These are phyloP conservation scores for Papiliotrema flavescens DNA, from an alignment of 1,284 basidiomycete genomes.

Conservation along the genomic window DNA sequence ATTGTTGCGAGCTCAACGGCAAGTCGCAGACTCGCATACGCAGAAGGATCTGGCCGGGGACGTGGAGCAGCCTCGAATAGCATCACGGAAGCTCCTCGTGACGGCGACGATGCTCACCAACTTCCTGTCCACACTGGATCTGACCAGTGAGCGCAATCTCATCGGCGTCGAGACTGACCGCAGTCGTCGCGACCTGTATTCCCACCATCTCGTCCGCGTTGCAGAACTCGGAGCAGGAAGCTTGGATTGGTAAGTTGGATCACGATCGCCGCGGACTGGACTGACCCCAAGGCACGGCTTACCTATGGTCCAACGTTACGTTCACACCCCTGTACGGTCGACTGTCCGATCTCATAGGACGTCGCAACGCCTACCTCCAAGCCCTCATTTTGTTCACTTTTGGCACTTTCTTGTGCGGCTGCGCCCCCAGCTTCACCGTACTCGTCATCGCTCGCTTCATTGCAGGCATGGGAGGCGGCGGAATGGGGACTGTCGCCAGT, in stretches of 20 bases:
- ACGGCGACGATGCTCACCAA: slow-evolving; percentile 21
- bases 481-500: slow-evolving; percentile 37
- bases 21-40: neutral
- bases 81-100: slow-evolving; percentile 13
- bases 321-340: slow-evolving; percentile 34
- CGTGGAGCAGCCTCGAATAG: neutral
- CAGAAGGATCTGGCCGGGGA: neutral
- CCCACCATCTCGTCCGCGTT: slow-evolving; percentile 29
- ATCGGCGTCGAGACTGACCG: slow-evolving; percentile 3
- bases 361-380: slow-evolving; percentile 19
- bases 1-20: neutral
- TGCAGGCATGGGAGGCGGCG: slow-evolving; percentile 35
- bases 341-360: slow-evolving; percentile 27
- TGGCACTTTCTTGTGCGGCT: slow-evolving; percentile 22
- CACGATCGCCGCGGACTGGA: neutral
- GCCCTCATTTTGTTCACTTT: slow-evolving; percentile 25
- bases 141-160: slow-evolving; percentile 18
- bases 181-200: slow-evolving; percentile 29
- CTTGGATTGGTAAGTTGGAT: slow-evolving; percentile 24
- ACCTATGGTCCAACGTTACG: slow-evolving; percentile 28
- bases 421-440: slow-evolving; percentile 11
- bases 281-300: slow-evolving; percentile 16
- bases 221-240: slow-evolving; percentile 22
- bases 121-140: slow-evolving; percentile 23
- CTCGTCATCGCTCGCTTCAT: slow-evolving; percentile 26